Percentiles rank a stretch among this genome's conserved stretches.
Evolutionary conservation across 306 rosid genomes (phyloP).

Genomic region (Crataegus laevigata): DNA sequence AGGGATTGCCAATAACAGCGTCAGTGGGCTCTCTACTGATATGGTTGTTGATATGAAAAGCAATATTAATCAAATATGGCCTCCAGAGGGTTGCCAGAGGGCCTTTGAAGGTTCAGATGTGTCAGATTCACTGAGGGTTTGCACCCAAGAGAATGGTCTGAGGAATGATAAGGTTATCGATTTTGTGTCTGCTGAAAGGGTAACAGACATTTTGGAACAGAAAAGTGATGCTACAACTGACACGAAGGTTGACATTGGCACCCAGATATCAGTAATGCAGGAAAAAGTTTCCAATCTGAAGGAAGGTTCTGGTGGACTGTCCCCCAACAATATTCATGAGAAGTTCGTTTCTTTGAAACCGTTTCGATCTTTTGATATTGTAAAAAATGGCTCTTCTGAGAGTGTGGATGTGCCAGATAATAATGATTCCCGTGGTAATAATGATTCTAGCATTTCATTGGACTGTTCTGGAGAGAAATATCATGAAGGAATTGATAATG

Average conservation of each 20-base stretch:
- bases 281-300: slow-evolving; percentile 31
- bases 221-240: slow-evolving; percentile 11
- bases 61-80: slow-evolving; percentile 17
- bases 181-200: slow-evolving; percentile 5
- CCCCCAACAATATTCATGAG: slow-evolving; percentile 22
- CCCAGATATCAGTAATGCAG: slow-evolving; percentile 25
- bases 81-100: slow-evolving; percentile 28
- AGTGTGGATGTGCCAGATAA: slow-evolving; percentile 21
- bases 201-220: slow-evolving; percentile 16
- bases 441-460: slow-evolving; percentile 22
- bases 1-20: slow-evolving; percentile 1
- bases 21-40: slow-evolving; percentile 24
- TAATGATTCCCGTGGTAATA: slow-evolving; percentile 31
- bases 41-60: slow-evolving; percentile 30
- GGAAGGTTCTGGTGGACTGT: slow-evolving; percentile 23
- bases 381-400: slow-evolving; percentile 30
- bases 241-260: slow-evolving; percentile 22
- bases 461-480: slow-evolving; percentile 28
- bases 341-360: slow-evolving; percentile 27
- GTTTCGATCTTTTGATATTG: slow-evolving; percentile 34
- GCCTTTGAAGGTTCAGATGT: slow-evolving; percentile 25
- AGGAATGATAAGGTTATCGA: slow-evolving; percentile 13
- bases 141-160: slow-evolving; percentile 25
- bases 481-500: slow-evolving; percentile 37
- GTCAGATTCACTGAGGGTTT: slow-evolving; percentile 32